phyloP scores from a whole-genome alignment of 306 rosid species.

The Sophora flavescens region DNA sequence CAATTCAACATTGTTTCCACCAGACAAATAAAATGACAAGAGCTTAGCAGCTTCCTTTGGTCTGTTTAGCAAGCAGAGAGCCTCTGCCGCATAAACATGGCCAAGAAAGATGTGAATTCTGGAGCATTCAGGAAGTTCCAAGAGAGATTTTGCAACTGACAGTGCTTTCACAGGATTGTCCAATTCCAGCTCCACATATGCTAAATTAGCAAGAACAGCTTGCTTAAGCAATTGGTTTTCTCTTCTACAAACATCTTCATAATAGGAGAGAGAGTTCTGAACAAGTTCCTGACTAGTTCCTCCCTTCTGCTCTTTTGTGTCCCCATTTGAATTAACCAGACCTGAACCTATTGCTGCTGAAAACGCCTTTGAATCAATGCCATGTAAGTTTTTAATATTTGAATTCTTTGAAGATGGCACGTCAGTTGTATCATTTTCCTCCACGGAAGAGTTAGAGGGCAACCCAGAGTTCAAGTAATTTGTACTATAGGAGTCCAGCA shows the following conservation, averaged over 20 bases:
- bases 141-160: conserved; percentile 66
- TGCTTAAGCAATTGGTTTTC: conserved; percentile 85
- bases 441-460: conserved; percentile 73
- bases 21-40: conserved; percentile 76
- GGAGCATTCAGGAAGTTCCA: conserved; percentile 87
- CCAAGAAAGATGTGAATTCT: conserved; percentile 84
- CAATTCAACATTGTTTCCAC: conserved; percentile 62
- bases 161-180: conserved; percentile 86
- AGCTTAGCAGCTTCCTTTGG: conserved; percentile 88
- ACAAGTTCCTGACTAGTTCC: conserved; percentile 81
- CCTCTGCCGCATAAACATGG: conserved; percentile 92
- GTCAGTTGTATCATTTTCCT: conserved; percentile 72
- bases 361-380: conserved; percentile 72
- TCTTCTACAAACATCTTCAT: conserved; percentile 69
- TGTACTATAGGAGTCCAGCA: conserved; percentile 63
- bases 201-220: conserved; percentile 88
- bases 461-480: conserved; percentile 59
- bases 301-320: conserved; percentile 86
- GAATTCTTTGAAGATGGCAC: conserved; percentile 63
- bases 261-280: conserved; percentile 80
- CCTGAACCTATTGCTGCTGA: conserved; percentile 60
- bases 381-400: conserved; percentile 64
- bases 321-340: conserved; percentile 82
- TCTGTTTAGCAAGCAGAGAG: conserved; percentile 88
- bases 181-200: conserved; percentile 89